Evolutionary conservation across 2,329 filamentous ascomycete species (phyloP), one percentile per base, ranked within the genome.

Genomic region (Dactylonectria estremocensis): DNA sequence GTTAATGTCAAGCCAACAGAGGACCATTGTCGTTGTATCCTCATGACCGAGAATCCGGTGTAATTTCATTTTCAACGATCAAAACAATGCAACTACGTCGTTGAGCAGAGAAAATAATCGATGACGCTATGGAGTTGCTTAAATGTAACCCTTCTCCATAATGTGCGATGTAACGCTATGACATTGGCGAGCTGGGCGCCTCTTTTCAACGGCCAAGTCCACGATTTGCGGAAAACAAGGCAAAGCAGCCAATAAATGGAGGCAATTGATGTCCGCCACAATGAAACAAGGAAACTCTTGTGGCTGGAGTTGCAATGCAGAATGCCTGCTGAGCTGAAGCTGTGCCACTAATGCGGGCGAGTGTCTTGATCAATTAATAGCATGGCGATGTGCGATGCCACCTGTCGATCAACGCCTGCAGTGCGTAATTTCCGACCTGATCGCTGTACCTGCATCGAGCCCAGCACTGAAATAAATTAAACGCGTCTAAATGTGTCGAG

Each of bases 261-360:
- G n/a, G 2, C 20, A 2, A 7, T n/a, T 31, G 1, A 18, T 40
- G 13, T 14, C n/a, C 31, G 50, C 31, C 50, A 53, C 28, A 18
- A 18, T n/a, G 28, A 9, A 16, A 11, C 28, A 31, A 10, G 6
- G 24, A 18, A 9, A 20, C 33, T 53, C 11, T 4, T 35, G 20
- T 35, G 49, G 48, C 14, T 31, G 48, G 10, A 3, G 24, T n/a
- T 48, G 11, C 18, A 16, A 40, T 40, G 45, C 8, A 14, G 3
- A 3, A 35, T 53, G 50, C 50, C 18, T 53, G 50, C 14, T 53
- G 28, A 20, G 50, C 50, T 53, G 50, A 53, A 14, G 14, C 10
- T 10, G 46, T 37, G 35, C 13, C 40, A 14, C 16, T 43, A n/a
- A 14, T 43, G 7, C 40, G 16, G 40, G 24, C 24, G 4, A 28